Conservation (phyloP, 2,329 filamentous ascomycete species). For the Rhinocladiella similis region DNA sequence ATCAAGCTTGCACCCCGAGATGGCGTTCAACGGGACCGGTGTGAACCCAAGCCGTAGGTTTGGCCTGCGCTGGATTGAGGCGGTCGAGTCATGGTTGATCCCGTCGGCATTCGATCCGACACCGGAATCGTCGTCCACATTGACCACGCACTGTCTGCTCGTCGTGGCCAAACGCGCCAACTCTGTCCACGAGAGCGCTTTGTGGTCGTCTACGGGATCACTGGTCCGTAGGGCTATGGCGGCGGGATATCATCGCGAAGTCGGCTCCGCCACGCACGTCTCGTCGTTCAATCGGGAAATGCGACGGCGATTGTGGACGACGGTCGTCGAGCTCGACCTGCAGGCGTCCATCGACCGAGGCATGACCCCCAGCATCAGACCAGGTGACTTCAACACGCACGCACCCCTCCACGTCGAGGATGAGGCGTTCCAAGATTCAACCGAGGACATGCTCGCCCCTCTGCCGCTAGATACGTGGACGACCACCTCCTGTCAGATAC, state of each 20-base stretch:
- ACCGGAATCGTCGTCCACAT: conserved; percentile 47
- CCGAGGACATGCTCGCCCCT: not conserved
- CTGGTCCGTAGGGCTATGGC: conserved; percentile 50
- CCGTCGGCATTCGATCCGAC: conserved; percentile 42
- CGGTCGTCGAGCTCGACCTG: conserved; percentile 57
- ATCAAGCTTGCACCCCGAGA: not conserved
- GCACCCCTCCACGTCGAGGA: conserved; percentile 40
- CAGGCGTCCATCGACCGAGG: conserved; percentile 57
- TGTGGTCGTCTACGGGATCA: conserved; percentile 49
- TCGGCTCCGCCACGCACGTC: conserved; percentile 33
- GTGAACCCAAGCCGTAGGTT: conserved; percentile 16
- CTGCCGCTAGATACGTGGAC: too few relatives aligned
- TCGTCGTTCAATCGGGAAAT: conserved; percentile 51
- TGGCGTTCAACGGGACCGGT: conserved; percentile 1
- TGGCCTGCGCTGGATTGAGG: conserved; percentile 19
- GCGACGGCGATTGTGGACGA: conserved; percentile 58
- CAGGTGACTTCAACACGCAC: conserved; percentile 48
- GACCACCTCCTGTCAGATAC: too few relatives aligned
- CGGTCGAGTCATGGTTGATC: conserved; percentile 17
- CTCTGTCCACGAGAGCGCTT: conserved; percentile 49
- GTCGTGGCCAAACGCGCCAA: conserved; percentile 49
- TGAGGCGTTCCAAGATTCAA: conserved; percentile 20
- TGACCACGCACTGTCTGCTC: conserved; percentile 52
- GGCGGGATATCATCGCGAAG: conserved; percentile 52
- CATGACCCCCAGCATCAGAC: conserved; percentile 48